phyloP scores from a whole-genome alignment of 2,329 filamentous ascomycete genomes.

The Cladosporium sp. region DNA sequence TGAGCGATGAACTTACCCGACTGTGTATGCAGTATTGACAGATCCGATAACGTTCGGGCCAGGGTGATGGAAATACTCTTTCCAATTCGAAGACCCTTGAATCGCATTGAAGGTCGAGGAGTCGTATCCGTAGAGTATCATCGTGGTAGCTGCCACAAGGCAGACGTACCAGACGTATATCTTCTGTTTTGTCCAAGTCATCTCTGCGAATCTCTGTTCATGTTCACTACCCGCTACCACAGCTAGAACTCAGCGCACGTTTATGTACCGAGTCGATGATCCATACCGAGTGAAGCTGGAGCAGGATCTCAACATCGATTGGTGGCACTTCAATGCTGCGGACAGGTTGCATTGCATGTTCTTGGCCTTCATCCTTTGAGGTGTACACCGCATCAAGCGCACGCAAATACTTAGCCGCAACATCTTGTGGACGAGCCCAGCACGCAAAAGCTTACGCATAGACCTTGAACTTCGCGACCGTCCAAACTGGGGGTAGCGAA shows the following conservation, averaged over 20 bases:
- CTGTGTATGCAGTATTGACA: slow-evolving; percentile 9
- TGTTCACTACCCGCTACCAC: not conserved
- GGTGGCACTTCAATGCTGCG: not conserved
- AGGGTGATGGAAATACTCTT: slow-evolving; percentile 7
- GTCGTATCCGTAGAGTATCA: slow-evolving; percentile 6
- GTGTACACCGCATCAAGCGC: not conserved
- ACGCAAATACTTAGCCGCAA: not conserved
- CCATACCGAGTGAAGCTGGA: not conserved
- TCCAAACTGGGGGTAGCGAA: not conserved
- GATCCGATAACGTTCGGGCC: slow-evolving; percentile 1
- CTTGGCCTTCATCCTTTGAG: not conserved
- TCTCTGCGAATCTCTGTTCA: slow-evolving; percentile 20
- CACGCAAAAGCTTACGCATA: not conserved
- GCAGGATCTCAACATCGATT: not conserved
- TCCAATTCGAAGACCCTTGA: slow-evolving; percentile 8
- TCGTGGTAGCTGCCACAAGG: slow-evolving; percentile 3
- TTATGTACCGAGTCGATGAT: not conserved
- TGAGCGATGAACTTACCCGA: not conserved
- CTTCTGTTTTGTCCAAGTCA: slow-evolving; percentile 5
- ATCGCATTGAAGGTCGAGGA: slow-evolving; percentile 6
- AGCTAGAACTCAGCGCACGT: not conserved
- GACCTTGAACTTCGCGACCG: not conserved
- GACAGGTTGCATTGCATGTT: not conserved
- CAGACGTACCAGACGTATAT: slow-evolving; percentile 7
- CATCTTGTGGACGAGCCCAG: not conserved